Evolutionary conservation across 2,329 filamentous ascomycete genomes (phyloP).

Genomic region (Penicillium corylophilum): DNA sequence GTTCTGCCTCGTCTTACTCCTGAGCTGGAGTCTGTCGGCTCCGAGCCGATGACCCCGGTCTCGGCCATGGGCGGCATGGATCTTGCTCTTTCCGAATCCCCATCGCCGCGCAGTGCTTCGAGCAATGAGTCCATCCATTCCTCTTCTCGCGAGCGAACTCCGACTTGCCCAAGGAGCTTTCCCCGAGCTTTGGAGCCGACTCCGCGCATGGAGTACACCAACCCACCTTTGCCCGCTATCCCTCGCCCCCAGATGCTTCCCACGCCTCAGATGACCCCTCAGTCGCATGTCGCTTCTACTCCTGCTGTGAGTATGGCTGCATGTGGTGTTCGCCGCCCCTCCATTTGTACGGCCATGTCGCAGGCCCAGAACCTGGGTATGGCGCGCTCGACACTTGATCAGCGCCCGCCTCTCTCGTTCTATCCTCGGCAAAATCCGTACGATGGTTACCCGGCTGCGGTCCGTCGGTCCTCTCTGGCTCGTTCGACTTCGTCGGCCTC

Average conservation of each 20-base stretch:
- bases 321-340: constrained; percentile 52
- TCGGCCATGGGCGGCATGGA: constrained; percentile 29
- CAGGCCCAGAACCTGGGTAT: constrained; percentile 56
- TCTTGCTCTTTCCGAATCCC: constrained; percentile 26
- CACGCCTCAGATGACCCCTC: constrained; percentile 63
- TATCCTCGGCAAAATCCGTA: constrained; percentile 39
- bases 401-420: constrained; percentile 42
- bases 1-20: constrained; percentile 58
- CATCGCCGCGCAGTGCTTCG: constrained; percentile 29
- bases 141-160: constrained; percentile 28
- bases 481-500: constrained; percentile 54
- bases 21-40: constrained; percentile 53
- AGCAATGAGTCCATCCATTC: constrained; percentile 24
- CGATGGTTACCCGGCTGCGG: constrained; percentile 51
- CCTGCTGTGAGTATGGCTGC: constrained; percentile 60
- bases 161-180: constrained; percentile 32
- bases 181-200: constrained; percentile 54
- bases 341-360: constrained; percentile 60
- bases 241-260: constrained; percentile 57
- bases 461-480: constrained; percentile 50
- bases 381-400: constrained; percentile 57
- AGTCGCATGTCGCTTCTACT: constrained; percentile 54
- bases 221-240: constrained; percentile 53
- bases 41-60: constrained; percentile 33
- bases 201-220: constrained; percentile 42